A percentile compares a stretch with the other conserved stretches of the same genome.
Evolutionary conservation across 345 rosid genomes (phyloP).

Genomic region (Erucastrum elatum): DNA sequence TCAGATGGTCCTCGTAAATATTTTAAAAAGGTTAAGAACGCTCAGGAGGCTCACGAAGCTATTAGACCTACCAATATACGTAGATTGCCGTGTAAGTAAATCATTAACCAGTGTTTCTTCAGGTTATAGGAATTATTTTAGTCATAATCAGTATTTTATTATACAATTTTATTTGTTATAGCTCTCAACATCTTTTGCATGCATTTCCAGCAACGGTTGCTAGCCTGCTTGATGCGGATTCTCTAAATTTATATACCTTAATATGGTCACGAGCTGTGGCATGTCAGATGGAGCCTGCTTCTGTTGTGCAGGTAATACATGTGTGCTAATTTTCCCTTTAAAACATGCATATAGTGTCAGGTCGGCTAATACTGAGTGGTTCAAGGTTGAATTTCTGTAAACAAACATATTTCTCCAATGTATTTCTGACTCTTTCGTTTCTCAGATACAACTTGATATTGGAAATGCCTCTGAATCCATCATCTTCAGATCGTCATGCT

Average conservation of each 20-base stretch:
- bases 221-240: constrained; percentile 80
- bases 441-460: constrained; percentile 75
- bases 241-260: constrained; percentile 82
- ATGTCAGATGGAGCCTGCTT: constrained; percentile 91
- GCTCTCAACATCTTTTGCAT: constrained; percentile 22
- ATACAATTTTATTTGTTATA: constrained; percentile 10
- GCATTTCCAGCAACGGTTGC: constrained; percentile 59
- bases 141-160: constrained; percentile 1
- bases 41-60: constrained; percentile 99
- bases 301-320: constrained; percentile 61
- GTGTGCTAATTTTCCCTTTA: neutral
- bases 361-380: neutral
- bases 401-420: neutral
- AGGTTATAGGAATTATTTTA: constrained; percentile 8
- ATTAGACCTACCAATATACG: constrained; percentile 86
- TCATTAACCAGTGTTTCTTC: constrained; percentile 21
- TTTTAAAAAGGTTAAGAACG: constrained; percentile 94
- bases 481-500: constrained; percentile 69
- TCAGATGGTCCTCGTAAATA: constrained; percentile 64
- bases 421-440: constrained; percentile 14
- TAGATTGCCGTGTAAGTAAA: constrained; percentile 72
- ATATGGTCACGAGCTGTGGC: constrained; percentile 93
- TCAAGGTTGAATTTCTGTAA: constrained; percentile 3
- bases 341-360: constrained; percentile 19
- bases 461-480: constrained; percentile 60